These are phyloP conservation scores for Kalmanozyma brasiliensis DNA, from an alignment of 1,284 basidiomycete species.

Conservation along the genomic window DNA sequence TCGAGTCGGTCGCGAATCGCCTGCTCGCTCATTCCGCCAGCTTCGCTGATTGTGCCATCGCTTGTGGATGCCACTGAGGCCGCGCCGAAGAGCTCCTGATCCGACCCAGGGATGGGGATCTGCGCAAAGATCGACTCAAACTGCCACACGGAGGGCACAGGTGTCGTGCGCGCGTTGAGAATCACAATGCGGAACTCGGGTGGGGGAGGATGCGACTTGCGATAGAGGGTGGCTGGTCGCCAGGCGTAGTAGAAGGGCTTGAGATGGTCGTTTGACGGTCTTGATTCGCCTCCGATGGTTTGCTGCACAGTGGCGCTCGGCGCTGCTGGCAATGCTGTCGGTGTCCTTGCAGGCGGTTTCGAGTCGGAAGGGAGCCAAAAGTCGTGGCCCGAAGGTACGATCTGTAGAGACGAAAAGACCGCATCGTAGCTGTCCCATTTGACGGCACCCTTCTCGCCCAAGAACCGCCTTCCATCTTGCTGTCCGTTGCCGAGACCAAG, in stretches of 20 bases:
- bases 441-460: constrained; percentile 18
- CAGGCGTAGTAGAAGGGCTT: constrained; percentile 86
- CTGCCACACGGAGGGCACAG: constrained; percentile 38
- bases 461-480: constrained; percentile 26
- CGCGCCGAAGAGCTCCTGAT: constrained; percentile 24
- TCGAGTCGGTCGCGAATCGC: constrained; percentile 33
- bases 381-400: constrained; percentile 77
- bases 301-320: constrained; percentile 2
- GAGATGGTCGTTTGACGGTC: not conserved
- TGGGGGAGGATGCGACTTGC: constrained; percentile 79
- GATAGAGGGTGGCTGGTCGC: constrained; percentile 86
- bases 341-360: not conserved
- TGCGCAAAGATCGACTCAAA: constrained; percentile 58
- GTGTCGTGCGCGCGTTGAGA: constrained; percentile 58
- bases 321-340: not conserved
- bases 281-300: not conserved
- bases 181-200: constrained; percentile 91
- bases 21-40: constrained; percentile 12
- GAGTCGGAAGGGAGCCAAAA: constrained; percentile 65
- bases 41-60: not conserved
- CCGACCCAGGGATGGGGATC: constrained; percentile 50
- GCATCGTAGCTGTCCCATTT: constrained; percentile 42
- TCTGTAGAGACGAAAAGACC: constrained; percentile 71
- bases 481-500: not conserved
- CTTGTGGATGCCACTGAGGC: not conserved